Evolutionary conservation across 495 filamentous ascomycete genomes (phyloP).

Genomic region (Xylaria nigripes): DNA sequence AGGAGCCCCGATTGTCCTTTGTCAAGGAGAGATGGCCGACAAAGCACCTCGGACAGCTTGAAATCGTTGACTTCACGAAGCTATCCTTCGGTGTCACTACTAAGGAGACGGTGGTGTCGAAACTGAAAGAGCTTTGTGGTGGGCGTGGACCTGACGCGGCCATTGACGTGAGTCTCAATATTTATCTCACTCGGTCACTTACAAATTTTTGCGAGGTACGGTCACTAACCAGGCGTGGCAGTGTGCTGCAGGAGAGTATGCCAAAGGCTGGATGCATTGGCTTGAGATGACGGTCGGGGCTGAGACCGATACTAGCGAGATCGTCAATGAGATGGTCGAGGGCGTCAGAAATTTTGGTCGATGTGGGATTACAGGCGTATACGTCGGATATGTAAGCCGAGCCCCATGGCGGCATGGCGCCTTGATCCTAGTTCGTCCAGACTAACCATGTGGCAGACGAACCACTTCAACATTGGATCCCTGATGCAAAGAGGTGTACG

Average conservation of each 20-base stretch:
- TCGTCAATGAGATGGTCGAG: constrained; percentile 82
- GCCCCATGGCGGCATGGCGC: background rate
- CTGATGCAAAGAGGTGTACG: constrained; percentile 82
- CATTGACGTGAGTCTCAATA: constrained; percentile 44
- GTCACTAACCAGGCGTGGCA: background rate
- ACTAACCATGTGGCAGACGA: constrained; percentile 45
- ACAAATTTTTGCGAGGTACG: background rate
- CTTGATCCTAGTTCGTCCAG: background rate
- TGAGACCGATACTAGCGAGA: constrained; percentile 82
- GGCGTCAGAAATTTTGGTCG: constrained; percentile 68
- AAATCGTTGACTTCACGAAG: constrained; percentile 40
- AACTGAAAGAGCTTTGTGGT: constrained; percentile 63
- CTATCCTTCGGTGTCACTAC: constrained; percentile 37
- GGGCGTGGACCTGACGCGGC: constrained; percentile 65
- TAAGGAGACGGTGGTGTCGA: constrained; percentile 54
- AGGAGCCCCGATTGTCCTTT: constrained; percentile 65
- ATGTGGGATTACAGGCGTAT: constrained; percentile 71
- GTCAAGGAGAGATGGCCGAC: constrained; percentile 53
- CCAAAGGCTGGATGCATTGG: constrained; percentile 75
- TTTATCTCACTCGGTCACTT: background rate
- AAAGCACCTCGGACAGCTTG: constrained; percentile 31
- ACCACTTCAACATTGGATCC: constrained; percentile 74
- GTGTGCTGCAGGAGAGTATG: constrained; percentile 76
- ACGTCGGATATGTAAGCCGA: constrained; percentile 66
- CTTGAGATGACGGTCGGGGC: constrained; percentile 63